A percentile compares a stretch with the other conserved stretches of the same genome.
Conservation (phyloP, 306 rosid species). For the Vigna unguiculata region DNA sequence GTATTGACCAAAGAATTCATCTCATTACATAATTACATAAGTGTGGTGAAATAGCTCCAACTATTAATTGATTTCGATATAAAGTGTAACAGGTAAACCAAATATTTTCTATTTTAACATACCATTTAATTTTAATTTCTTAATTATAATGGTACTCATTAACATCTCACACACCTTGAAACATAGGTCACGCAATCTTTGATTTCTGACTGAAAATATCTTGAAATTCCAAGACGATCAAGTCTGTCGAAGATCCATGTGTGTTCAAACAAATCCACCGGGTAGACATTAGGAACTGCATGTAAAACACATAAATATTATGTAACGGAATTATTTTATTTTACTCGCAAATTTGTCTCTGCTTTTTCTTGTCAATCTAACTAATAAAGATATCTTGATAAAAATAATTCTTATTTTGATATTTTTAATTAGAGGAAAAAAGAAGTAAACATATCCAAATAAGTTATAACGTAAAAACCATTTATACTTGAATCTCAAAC, state of each 20-base stretch:
- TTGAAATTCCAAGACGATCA: slow-evolving; percentile 76
- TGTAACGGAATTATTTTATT: background rate
- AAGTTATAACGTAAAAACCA: background rate
- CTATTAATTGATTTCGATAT: too few species aligned
- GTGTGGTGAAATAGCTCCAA: too few species aligned
- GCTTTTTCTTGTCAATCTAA: background rate
- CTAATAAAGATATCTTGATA: background rate
- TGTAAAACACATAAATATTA: background rate
- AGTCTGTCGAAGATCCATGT: slow-evolving; percentile 75
- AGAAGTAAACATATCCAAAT: too few species aligned
- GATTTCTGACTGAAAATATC: slow-evolving; percentile 65
- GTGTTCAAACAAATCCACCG: slow-evolving; percentile 84
- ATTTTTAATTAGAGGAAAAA: too few species aligned
- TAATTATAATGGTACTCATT: too few species aligned
- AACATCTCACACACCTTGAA: slow-evolving; percentile 48
- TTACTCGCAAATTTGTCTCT: background rate
- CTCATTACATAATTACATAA: too few species aligned
- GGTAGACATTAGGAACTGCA: slow-evolving; percentile 82
- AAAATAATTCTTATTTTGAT: background rate
- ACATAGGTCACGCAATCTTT: slow-evolving; percentile 58
- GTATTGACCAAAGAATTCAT: too few species aligned
- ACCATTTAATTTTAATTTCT: too few species aligned
- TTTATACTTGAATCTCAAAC: too few species aligned
- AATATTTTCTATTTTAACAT: too few species aligned
- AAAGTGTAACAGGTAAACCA: too few species aligned